phyloP scores from a whole-genome alignment of 75 land plant species.

The Chamaecyparis obtusa region DNA sequence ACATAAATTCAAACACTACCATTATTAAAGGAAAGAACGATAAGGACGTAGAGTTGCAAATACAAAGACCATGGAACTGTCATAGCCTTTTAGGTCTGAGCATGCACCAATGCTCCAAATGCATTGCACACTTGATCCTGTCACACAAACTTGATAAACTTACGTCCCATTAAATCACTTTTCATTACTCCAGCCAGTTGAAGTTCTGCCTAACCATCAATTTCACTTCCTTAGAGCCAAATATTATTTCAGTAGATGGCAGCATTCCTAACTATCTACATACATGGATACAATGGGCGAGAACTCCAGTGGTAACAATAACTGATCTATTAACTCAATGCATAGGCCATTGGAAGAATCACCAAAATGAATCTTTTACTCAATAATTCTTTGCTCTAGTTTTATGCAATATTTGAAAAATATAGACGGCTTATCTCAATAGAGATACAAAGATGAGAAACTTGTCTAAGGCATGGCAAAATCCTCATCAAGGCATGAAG shows the following conservation, averaged over 20 bases:
- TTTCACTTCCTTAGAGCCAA: neutral
- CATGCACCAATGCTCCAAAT: neutral
- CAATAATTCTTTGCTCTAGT: too few species aligned
- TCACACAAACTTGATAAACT: neutral
- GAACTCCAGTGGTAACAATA: neutral
- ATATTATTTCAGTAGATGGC: neutral
- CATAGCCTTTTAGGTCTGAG: neutral
- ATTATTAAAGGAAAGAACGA: neutral
- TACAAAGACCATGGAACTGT: neutral
- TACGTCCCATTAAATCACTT: neutral
- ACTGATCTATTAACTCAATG: too few species aligned
- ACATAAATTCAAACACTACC: neutral
- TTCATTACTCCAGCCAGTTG: neutral
- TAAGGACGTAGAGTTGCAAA: neutral
- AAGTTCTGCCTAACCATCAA: neutral
- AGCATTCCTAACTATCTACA: neutral
- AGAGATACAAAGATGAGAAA: too few species aligned
- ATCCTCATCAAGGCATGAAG: too few species aligned
- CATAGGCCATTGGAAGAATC: too few species aligned
- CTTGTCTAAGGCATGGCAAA: too few species aligned
- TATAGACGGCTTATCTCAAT: too few species aligned
- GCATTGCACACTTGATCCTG: neutral
- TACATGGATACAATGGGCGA: neutral
- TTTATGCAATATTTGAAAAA: too few species aligned
- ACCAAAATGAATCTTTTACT: too few species aligned